Evolutionary conservation across 2,329 filamentous ascomycete genomes (phyloP), one percentile per base, ranked within the genome.

Genomic region (Phyllosticta ampelicida): DNA sequence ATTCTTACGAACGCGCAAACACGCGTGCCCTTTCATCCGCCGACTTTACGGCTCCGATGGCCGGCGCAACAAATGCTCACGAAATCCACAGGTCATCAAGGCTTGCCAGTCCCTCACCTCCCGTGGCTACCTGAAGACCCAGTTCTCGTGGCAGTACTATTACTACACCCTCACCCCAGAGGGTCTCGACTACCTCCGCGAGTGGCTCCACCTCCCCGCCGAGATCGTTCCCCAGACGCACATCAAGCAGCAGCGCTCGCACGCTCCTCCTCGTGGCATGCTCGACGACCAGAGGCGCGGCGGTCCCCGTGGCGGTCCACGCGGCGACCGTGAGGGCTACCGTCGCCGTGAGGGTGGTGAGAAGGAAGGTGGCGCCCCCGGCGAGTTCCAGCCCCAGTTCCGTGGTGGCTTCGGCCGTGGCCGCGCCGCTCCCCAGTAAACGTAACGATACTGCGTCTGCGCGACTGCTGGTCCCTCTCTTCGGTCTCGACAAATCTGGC

Each of bases 121-220:
- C 70, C 92, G 94, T 77, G 92, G 92, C 76, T 97, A 89, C 80
- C 86, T 99, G 81, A 99, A 99, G 89, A 99, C 94, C 71, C 94
- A 95, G 80, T 99, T 99, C 88, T 96, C 90, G 60, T 74, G 72
- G 72, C 72, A 74, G 63, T 73, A 68, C 65, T 74, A 97, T 87
- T 99, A 99, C 89, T 99, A 99, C 87, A 96, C 94, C 79, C 87
- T 99, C 79, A 96, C 92, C 48, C 89, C 91, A 74, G 91, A 97
- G 85, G 94, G 94, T 81, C 92, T 99, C 77, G 92, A 97, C 83
- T 99, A 99, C 86, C 91, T 99, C 78, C 92, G 94, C 76, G 94
- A 99, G 84, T 99, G 94, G 94, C 91, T 99, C 71, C 94, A 99
- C 82, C 88, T 99, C 72, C 94, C 94, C 73, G 91, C 94, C 76